Evolutionary conservation across 2,329 filamentous ascomycete species (phyloP).

Genomic region (Diplodia intermedia): DNA sequence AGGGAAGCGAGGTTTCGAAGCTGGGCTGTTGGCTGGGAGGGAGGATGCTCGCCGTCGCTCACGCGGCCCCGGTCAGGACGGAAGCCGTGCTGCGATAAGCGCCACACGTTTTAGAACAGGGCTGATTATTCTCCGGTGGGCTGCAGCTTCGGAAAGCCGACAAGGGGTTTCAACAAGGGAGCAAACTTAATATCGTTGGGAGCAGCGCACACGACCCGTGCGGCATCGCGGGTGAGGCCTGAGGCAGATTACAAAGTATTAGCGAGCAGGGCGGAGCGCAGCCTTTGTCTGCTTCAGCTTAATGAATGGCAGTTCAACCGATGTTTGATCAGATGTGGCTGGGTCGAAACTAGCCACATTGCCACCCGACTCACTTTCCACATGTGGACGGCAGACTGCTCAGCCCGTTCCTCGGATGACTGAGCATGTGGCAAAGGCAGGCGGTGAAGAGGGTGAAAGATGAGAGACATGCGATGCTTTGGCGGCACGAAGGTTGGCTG

Average conservation of each 20-base stretch:
- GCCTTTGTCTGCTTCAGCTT: conserved; percentile 7
- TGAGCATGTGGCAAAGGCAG: neutral
- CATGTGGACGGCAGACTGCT: neutral
- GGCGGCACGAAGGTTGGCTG: neutral
- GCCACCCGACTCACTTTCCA: conserved; percentile 8
- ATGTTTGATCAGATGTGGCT: conserved; percentile 27
- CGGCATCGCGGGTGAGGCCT: conserved; percentile 2
- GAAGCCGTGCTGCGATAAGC: conserved; percentile 2
- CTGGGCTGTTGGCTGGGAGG: neutral
- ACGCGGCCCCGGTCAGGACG: neutral
- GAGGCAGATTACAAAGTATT: conserved; percentile 22
- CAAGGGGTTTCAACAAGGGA: neutral
- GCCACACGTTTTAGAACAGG: conserved; percentile 15
- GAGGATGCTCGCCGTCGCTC: neutral
- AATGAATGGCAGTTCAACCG: conserved; percentile 16
- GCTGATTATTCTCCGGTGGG: conserved; percentile 12
- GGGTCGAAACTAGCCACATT: neutral
- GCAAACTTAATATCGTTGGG: conserved; percentile 11
- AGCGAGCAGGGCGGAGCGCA: conserved; percentile 7
- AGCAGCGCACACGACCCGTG: conserved; percentile 11
- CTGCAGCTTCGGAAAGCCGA: neutral
- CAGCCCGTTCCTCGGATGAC: neutral
- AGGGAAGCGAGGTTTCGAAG: conserved; percentile 18
- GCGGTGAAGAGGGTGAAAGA: neutral
- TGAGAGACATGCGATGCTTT: neutral